Evolutionary conservation across 345 rosid species (phyloP), one percentile per base, ranked within the genome.

Genomic region (Cochlearia excelsa): DNA sequence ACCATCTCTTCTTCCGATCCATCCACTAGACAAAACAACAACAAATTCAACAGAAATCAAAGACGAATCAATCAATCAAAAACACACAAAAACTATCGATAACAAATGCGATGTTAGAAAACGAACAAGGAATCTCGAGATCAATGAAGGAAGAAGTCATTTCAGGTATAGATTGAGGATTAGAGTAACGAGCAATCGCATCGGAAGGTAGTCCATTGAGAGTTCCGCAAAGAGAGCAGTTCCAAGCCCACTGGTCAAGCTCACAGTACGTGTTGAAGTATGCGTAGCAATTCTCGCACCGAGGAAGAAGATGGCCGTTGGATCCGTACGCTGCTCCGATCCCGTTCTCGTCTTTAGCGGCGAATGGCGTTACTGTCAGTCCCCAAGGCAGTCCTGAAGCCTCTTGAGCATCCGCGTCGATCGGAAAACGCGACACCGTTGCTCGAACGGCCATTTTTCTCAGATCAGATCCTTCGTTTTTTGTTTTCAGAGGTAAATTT

Each of bases 221-320:
- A 16, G 95, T 82, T 30, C 92, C 96, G 60, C 97, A 93, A 48
- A 87, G 92, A 40, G 96, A 61, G 74, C 97, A 93, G 54, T 44
- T 76, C 99, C 99, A 93, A 23, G 95, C 88, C 99, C 99, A 89
- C 60, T 89, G 90, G n/a, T 93, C 99, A 54, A 93, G 82, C 44
- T 87, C 92, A 49, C 99, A 85, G 70, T 79, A 89, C n/a, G 86
- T 82, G 61, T 84, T 93, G 83, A 93, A 93, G 84, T 93, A 89
- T 1, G 85, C 97, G 61, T 81, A 93, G 53, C 97, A 89, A 67
- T 85, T 84, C 69, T 93, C 99, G 80, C 96, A 89, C 46, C 97
- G 81, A 51, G 99, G 99, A 7, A 93, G 71, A 54, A 82, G 67
- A n/a, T 89, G 75, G 3, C 95, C 97, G 54, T 81, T 81, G 41